These are phyloP conservation scores for Dothideomycetes sp. DNA, from an alignment of 2,329 filamentous ascomycete genomes.

Conservation along the genomic window DNA sequence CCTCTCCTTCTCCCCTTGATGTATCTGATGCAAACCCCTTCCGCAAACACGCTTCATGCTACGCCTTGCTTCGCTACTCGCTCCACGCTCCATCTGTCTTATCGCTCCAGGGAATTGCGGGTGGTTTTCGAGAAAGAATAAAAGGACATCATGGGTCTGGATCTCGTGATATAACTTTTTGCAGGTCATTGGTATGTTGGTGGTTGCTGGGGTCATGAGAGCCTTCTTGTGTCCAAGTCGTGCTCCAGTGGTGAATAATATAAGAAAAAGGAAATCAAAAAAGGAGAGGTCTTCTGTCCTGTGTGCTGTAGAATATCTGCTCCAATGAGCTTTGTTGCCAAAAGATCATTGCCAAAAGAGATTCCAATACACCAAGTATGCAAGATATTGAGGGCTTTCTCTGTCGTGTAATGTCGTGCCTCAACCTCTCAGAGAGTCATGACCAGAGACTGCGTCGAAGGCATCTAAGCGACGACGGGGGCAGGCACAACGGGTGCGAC, in stretches of 20 bases:
- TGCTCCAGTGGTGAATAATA: neutral
- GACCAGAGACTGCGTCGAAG: no score
- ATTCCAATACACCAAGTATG: no score
- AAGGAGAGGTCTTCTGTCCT: no score
- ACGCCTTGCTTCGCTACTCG: neutral
- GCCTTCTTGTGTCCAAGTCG: neutral
- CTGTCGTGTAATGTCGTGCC: no score
- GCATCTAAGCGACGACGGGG: conserved; percentile 31
- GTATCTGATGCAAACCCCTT: neutral
- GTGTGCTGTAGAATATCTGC: no score
- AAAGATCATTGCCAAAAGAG: no score
- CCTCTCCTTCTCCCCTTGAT: conserved; percentile 7
- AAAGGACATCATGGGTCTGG: conserved; percentile 4
- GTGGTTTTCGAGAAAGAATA: conserved; percentile 1
- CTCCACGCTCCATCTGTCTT: neutral
- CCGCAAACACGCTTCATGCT: neutral
- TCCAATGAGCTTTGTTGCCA: no score
- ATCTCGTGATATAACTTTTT: conserved; percentile 8
- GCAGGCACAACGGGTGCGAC: conserved; percentile 28
- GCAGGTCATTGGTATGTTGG: conserved; percentile 3
- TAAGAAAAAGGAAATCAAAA: neutral
- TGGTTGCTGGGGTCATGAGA: conserved; percentile 4
- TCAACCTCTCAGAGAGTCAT: no score
- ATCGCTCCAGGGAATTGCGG: neutral
- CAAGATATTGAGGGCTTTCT: no score